phyloP scores from a whole-genome alignment of 257 asterid species.

The Phtheirospermum japonicum region DNA sequence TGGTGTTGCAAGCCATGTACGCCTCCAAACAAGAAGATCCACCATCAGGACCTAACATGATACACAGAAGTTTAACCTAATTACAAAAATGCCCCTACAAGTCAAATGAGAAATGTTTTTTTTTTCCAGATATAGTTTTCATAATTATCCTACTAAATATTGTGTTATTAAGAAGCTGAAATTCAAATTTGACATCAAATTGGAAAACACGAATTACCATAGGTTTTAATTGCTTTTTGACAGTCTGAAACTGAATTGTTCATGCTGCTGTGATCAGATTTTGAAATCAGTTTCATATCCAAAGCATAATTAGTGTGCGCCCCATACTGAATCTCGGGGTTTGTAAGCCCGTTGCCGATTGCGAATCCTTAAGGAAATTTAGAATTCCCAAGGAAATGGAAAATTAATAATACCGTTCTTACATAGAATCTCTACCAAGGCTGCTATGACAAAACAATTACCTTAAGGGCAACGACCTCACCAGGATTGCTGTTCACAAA shows the following conservation, averaged over 20 bases:
- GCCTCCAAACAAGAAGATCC: conserved; percentile 46
- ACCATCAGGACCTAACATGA: conserved; percentile 42
- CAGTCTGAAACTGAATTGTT: conserved; percentile 34
- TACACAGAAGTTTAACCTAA: conserved; percentile 4
- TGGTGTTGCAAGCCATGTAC: conserved; percentile 40
- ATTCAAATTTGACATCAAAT: background rate
- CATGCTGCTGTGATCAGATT: conserved; percentile 39
- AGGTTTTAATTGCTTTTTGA: conserved; percentile 40
- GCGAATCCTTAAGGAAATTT: conserved; percentile 38
- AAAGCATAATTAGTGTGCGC: conserved; percentile 53
- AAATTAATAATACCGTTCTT: too few relatives aligned
- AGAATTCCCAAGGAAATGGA: too few relatives aligned
- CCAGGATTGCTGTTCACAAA: too few relatives aligned
- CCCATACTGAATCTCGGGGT: conserved; percentile 53
- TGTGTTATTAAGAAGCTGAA: background rate
- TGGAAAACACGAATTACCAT: conserved; percentile 23
- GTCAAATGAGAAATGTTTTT: too few relatives aligned
- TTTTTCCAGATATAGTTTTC: too few relatives aligned
- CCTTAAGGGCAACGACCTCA: too few relatives aligned
- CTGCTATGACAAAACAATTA: too few relatives aligned
- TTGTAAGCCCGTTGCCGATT: conserved; percentile 55
- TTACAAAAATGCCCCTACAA: background rate
- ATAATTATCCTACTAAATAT: too few relatives aligned
- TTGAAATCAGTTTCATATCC: conserved; percentile 45
- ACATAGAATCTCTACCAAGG: too few relatives aligned